Conservation (phyloP, 2,329 filamentous ascomycete species). For the Colletotrichum orbiculare region DNA sequence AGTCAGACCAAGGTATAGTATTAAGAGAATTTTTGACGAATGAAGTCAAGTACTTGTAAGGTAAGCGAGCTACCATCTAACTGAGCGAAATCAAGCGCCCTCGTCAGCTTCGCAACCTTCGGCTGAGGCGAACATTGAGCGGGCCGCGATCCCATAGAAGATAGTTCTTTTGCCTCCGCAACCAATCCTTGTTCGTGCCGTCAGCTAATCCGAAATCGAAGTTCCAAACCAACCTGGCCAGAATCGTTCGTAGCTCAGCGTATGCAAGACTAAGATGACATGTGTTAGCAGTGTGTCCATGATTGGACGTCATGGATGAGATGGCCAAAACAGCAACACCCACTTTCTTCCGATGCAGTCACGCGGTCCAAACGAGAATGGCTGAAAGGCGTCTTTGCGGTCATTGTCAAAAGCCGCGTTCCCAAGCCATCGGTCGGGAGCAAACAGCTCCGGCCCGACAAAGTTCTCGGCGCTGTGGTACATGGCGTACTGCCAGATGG, state of each 20-base stretch:
- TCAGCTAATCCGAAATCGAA: constrained; percentile 55
- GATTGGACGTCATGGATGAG: no score
- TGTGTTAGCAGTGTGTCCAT: background rate
- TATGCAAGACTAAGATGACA: constrained; percentile 50
- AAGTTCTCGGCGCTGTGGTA: constrained; percentile 47
- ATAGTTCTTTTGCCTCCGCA: no score
- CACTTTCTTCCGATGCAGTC: constrained; percentile 48
- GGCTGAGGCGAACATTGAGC: no score
- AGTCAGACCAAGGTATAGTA: no score
- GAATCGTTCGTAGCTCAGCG: constrained; percentile 59
- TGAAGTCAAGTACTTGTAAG: no score
- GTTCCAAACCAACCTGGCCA: constrained; percentile 55
- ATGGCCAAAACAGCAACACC: constrained; percentile 13
- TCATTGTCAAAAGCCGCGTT: constrained; percentile 39
- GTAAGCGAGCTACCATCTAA: no score
- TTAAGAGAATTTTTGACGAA: no score
- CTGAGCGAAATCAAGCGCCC: no score
- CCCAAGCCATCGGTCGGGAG: constrained; percentile 53
- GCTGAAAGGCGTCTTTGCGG: constrained; percentile 39
- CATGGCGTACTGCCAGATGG: constrained; percentile 49
- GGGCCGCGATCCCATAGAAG: no score
- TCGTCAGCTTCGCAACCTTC: no score
- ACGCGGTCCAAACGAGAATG: constrained; percentile 44
- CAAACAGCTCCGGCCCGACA: constrained; percentile 54
- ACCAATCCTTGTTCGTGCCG: constrained; percentile 8